Conservation (phyloP, 371 early-diverging fungal genomes). For the Mortierella sp. region DNA sequence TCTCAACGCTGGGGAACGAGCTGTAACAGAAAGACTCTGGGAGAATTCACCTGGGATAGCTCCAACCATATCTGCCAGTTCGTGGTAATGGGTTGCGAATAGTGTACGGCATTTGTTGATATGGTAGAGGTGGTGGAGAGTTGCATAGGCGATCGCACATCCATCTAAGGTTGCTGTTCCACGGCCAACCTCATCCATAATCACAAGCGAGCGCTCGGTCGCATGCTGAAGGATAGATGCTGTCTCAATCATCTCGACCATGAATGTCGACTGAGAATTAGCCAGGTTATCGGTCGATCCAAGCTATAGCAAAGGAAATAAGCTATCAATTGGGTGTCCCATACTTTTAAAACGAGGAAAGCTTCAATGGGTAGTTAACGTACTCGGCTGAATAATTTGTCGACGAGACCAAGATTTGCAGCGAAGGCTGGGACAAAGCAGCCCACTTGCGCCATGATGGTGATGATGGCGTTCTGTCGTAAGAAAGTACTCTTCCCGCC, state of each 20-base stretch:
- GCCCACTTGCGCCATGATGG: constrained; percentile 94
- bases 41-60: constrained; percentile 20
- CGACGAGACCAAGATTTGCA: constrained; percentile 88
- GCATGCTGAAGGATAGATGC: constrained; percentile 88
- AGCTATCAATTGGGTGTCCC: neutral
- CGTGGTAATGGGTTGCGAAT: constrained; percentile 98
- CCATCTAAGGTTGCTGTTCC: constrained; percentile 98
- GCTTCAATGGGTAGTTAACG: constrained; percentile 10
- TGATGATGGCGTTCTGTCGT: constrained; percentile 71
- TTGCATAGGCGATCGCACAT: constrained; percentile 89
- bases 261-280: constrained; percentile 95
- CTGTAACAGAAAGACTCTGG: neutral
- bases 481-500: constrained; percentile 96
- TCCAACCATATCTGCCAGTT: constrained; percentile 62
- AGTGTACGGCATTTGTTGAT: constrained; percentile 60
- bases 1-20: constrained; percentile 90
- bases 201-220: constrained; percentile 81
- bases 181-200: constrained; percentile 98
- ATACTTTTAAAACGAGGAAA: neutral
- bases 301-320: constrained; percentile 37
- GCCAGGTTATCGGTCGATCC: constrained; percentile 79
- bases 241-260: constrained; percentile 99
- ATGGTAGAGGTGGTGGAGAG: constrained; percentile 81
- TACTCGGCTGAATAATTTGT: constrained; percentile 91
- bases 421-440: constrained; percentile 90